These are phyloP conservation scores for Phaeodactylum tricornutum DNA, from an alignment of 108 stramenopile genomes.

Conservation along the genomic window DNA sequence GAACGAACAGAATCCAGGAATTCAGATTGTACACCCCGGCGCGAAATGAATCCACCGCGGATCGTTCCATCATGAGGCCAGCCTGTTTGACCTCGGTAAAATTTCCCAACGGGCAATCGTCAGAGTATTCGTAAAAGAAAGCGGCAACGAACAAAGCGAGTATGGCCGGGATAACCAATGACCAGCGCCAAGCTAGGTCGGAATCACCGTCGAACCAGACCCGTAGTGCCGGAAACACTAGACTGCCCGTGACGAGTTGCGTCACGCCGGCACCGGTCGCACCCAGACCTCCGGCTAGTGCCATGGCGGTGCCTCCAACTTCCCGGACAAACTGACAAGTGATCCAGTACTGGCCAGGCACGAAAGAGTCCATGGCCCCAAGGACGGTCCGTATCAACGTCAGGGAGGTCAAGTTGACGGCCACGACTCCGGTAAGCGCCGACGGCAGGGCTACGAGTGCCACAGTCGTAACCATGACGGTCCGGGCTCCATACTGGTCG, in stretches of 20 bases:
- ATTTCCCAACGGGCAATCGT: constrained; percentile 84
- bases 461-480: constrained; percentile 47
- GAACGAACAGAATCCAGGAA: constrained; percentile 80
- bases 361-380: constrained; percentile 78
- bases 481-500: constrained; percentile 72
- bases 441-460: constrained; percentile 57
- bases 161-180: constrained; percentile 63
- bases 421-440: constrained; percentile 44
- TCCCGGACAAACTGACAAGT: constrained; percentile 72
- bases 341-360: constrained; percentile 80
- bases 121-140: constrained; percentile 36
- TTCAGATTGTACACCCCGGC: constrained; percentile 65
- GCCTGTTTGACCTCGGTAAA: constrained; percentile 60
- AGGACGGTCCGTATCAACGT: constrained; percentile 65
- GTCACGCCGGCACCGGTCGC: constrained; percentile 82
- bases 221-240: constrained; percentile 53
- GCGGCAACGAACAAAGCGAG: constrained; percentile 37
- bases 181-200: constrained; percentile 67
- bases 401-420: constrained; percentile 43
- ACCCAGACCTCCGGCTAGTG: constrained; percentile 77
- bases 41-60: constrained; percentile 58
- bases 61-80: constrained; percentile 65
- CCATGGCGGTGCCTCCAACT: constrained; percentile 81
- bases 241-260: constrained; percentile 51
- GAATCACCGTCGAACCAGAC: constrained; percentile 37